Conservation (phyloP, 345 rosid species). For the Salix udensis region DNA sequence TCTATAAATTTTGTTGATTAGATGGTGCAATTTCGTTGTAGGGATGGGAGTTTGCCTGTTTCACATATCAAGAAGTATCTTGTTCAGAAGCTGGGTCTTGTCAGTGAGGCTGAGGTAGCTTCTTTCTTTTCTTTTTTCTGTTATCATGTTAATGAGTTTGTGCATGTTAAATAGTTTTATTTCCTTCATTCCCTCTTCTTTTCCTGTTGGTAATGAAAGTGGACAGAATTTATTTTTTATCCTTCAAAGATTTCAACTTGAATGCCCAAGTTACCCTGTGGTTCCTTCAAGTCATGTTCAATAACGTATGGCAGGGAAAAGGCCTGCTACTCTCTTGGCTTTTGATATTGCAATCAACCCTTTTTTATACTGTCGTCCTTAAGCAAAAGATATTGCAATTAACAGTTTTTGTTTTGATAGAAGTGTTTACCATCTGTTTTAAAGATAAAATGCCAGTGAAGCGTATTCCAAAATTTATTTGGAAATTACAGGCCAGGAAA, state of each 20-base stretch:
- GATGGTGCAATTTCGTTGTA: constrained; percentile 8
- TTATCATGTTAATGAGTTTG: neutral
- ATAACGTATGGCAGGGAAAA: neutral
- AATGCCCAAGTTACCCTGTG: neutral
- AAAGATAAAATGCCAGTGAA: neutral
- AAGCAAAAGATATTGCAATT: no score
- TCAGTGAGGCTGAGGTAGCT: constrained; percentile 42
- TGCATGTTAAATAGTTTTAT: neutral
- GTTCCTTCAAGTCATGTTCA: neutral
- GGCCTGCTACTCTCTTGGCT: neutral
- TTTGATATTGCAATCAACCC: neutral
- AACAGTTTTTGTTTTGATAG: neutral
- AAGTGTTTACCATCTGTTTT: neutral
- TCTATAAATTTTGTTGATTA: neutral
- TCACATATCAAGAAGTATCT: constrained; percentile 38
- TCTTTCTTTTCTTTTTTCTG: neutral
- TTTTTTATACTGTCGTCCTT: neutral
- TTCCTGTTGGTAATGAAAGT: neutral
- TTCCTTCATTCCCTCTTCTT: neutral
- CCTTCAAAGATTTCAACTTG: neutral
- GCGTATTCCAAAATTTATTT: neutral
- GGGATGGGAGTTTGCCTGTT: constrained; percentile 43
- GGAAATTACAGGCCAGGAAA: neutral
- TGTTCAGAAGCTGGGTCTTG: constrained; percentile 35
- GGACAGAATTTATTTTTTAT: neutral